Evolutionary conservation across 129 eudicot species (phyloP).

Genomic region (Deinandra increscens): DNA sequence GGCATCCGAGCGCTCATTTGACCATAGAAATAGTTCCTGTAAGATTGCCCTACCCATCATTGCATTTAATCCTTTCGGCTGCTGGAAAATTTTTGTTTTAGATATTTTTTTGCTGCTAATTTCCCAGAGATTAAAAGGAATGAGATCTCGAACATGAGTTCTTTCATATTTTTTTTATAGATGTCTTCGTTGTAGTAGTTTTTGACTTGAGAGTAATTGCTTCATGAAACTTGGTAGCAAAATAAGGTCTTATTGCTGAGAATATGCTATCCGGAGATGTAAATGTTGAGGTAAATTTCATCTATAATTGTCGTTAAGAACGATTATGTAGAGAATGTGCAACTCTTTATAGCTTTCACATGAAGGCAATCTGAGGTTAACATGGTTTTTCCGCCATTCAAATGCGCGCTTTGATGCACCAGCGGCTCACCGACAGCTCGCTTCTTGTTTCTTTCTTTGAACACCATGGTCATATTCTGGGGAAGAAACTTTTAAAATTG

Average conservation of each 20-base stretch:
- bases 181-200: slow-evolving; percentile 16
- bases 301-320: not conserved
- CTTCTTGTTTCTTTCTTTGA: too few relatives aligned
- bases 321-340: not conserved
- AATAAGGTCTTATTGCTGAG: slow-evolving; percentile 17
- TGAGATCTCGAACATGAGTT: slow-evolving; percentile 22
- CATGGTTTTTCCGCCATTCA: too few relatives aligned
- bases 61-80: slow-evolving; percentile 14
- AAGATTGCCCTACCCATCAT: not conserved
- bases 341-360: too few relatives aligned
- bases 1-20: slow-evolving; percentile 84
- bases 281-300: not conserved
- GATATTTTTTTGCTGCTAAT: slow-evolving; percentile 18
- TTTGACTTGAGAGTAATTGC: slow-evolving; percentile 20
- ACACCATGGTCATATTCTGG: too few relatives aligned
- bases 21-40: not conserved
- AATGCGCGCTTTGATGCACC: too few relatives aligned
- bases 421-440: too few relatives aligned
- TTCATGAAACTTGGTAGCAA: slow-evolving; percentile 17
- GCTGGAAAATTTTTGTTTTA: slow-evolving; percentile 29
- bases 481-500: too few relatives aligned
- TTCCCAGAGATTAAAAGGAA: slow-evolving; percentile 23
- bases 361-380: too few relatives aligned
- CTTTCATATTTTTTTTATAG: slow-evolving; percentile 13
- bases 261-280: not conserved